A percentile compares a stretch with the other conserved stretches of the same genome.
Conservation (phyloP, 495 filamentous ascomycete species). For the Tuber microsphaerosporum region DNA sequence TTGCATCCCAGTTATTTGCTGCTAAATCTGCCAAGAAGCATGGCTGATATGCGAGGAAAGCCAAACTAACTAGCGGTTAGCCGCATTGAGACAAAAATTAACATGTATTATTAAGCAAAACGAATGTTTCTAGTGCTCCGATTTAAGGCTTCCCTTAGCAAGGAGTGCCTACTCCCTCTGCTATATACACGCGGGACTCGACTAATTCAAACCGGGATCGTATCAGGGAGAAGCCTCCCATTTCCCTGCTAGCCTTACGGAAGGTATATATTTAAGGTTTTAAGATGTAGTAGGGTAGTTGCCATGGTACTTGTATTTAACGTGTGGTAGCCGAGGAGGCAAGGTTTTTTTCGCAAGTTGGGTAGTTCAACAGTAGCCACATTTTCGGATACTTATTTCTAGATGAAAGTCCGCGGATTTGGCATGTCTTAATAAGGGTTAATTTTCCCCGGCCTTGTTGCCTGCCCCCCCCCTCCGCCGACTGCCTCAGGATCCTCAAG, state of each 20-base stretch:
- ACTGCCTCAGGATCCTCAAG: not conserved
- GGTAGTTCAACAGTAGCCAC: no score
- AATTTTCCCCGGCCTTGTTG: not conserved
- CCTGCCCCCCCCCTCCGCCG: not conserved
- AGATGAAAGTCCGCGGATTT: not conserved
- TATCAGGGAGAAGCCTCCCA: not conserved
- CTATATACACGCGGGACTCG: not conserved
- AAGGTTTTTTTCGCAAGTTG: no score
- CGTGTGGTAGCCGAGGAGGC: no score
- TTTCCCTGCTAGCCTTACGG: not conserved
- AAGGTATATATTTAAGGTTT: not conserved
- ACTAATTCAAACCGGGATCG: not conserved
- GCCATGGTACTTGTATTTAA: not conserved
- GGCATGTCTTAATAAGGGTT: not conserved
- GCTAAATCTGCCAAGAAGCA: no score
- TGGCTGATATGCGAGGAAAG: no score
- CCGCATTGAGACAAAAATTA: no score
- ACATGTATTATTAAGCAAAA: no score
- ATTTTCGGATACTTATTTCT: no score
- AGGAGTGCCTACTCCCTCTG: not conserved
- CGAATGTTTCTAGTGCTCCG: no score
- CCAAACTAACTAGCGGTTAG: no score
- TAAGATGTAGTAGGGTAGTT: not conserved
- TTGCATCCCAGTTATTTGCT: no score
- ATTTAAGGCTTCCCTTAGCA: not conserved